Percentiles rank a stretch among this genome's conserved stretches.
Conservation (phyloP, 192 early-diverging fungal species). For the Rhizoclosmatium sp. region DNA sequence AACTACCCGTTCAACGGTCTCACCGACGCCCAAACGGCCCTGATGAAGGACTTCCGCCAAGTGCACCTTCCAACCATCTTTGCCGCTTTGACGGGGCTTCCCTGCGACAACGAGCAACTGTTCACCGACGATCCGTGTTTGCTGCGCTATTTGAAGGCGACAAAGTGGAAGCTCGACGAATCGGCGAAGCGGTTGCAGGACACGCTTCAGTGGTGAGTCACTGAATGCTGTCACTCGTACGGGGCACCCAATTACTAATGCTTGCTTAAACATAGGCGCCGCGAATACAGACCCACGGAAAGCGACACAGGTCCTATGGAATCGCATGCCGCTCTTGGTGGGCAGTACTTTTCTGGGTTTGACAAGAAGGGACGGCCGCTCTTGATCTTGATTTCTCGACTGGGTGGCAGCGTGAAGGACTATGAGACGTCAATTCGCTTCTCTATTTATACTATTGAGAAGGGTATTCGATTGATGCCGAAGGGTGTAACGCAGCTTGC, state of each 20-base stretch:
- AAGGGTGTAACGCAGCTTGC: conserved; percentile 76
- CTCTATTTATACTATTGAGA: conserved; percentile 82
- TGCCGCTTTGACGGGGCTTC: neutral
- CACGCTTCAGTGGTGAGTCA: conserved; percentile 74
- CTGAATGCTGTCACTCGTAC: neutral
- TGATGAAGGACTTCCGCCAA: conserved; percentile 2
- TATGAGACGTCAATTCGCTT: conserved; percentile 74
- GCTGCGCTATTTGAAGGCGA: conserved; percentile 72
- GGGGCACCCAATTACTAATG: neutral
- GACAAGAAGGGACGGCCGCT: conserved; percentile 22
- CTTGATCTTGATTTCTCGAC: neutral
- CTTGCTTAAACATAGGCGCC: conserved; percentile 40
- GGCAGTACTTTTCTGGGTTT: neutral
- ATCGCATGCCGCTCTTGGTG: conserved; percentile 72
- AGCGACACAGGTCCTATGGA: conserved; percentile 64
- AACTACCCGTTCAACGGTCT: conserved; percentile 27
- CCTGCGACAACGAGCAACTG: conserved; percentile 32
- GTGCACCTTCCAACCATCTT: conserved; percentile 9
- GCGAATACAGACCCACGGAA: conserved; percentile 70
- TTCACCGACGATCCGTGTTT: conserved; percentile 62
- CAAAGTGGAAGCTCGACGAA: conserved; percentile 72
- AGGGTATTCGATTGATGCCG: conserved; percentile 74
- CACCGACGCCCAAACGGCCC: neutral
- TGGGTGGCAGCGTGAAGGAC: conserved; percentile 54
- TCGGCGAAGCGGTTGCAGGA: conserved; percentile 67